Percentiles rank a stretch among this genome's conserved stretches.
Evolutionary conservation across 2,329 filamentous ascomycete species (phyloP).

Genomic region (Setomelanomma holmii): DNA sequence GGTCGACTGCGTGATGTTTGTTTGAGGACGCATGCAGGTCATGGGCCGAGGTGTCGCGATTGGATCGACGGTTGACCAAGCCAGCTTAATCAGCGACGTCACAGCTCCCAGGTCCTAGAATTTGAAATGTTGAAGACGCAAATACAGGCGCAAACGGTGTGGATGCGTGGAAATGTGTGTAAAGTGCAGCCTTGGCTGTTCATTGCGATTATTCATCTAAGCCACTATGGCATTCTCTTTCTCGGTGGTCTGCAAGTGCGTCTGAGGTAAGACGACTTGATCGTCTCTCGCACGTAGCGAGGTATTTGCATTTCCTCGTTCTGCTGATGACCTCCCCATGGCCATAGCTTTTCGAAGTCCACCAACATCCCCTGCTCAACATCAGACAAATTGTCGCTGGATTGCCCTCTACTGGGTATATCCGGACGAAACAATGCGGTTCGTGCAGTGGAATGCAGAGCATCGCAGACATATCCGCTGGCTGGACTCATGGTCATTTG

Average conservation of each 20-base stretch:
- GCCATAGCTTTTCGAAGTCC: neutral
- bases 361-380: neutral
- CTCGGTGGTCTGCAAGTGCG: neutral
- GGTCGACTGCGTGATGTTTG: conserved; percentile 9
- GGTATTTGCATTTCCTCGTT: conserved; percentile 6
- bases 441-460: conserved; percentile 8
- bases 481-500: conserved; percentile 21
- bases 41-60: conserved; percentile 5
- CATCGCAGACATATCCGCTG: conserved; percentile 9
- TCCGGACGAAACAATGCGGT: conserved; percentile 28
- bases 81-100: conserved; percentile 23
- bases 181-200: neutral
- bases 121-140: conserved; percentile 5
- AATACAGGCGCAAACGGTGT: neutral
- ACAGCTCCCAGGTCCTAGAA: conserved; percentile 17
- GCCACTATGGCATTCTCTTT: conserved; percentile 6
- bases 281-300: too few species aligned
- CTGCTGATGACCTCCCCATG: neutral
- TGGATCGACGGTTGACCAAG: conserved; percentile 4
- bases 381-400: neutral
- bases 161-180: neutral
- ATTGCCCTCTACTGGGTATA: conserved; percentile 2
- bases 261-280: neutral
- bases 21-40: conserved; percentile 1
- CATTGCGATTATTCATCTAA: conserved; percentile 9